Percentiles rank a stretch among this genome's conserved stretches.
phyloP scores from a whole-genome alignment of 306 rosid genomes.

The Fragaria nilgerrensis region DNA sequence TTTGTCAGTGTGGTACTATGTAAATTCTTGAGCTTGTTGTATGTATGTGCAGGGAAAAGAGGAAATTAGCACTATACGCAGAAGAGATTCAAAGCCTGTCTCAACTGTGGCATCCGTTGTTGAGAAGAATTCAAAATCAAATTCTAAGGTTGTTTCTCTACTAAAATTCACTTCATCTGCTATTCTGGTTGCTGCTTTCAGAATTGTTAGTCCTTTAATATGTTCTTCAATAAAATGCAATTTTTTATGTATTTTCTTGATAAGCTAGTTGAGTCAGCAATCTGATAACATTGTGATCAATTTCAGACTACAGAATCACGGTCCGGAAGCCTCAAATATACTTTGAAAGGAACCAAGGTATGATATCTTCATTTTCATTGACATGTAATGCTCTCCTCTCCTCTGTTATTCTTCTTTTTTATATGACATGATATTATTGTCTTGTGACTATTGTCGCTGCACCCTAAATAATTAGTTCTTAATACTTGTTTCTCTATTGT shows the following conservation, averaged over 20 bases:
- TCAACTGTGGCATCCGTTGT: slow-evolving; percentile 1
- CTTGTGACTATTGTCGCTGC: not conserved
- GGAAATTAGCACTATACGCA: slow-evolving; percentile 1
- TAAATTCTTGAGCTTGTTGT: not conserved
- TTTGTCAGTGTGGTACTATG: not conserved
- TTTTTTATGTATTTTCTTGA: not conserved
- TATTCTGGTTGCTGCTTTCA: not conserved
- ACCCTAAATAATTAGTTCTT: not conserved
- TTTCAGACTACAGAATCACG: slow-evolving; percentile 12
- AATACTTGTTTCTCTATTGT: not conserved
- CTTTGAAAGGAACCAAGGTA: slow-evolving; percentile 30
- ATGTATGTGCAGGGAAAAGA: slow-evolving; percentile 16
- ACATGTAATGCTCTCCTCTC: not conserved
- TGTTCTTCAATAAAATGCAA: not conserved
- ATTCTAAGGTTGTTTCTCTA: slow-evolving; percentile 19
- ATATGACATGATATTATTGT: not conserved
- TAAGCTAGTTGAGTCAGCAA: not conserved
- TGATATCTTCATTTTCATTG: not conserved
- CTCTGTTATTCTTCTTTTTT: not conserved
- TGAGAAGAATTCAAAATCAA: slow-evolving; percentile 15
- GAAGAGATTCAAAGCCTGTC: slow-evolving; percentile 10
- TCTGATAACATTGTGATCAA: slow-evolving; percentile 6
- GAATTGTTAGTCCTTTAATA: not conserved
- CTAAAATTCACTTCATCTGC: not conserved
- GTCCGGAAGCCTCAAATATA: not conserved